Conservation (phyloP, 495 filamentous ascomycete species). For the Annulohypoxylon moriforme region DNA sequence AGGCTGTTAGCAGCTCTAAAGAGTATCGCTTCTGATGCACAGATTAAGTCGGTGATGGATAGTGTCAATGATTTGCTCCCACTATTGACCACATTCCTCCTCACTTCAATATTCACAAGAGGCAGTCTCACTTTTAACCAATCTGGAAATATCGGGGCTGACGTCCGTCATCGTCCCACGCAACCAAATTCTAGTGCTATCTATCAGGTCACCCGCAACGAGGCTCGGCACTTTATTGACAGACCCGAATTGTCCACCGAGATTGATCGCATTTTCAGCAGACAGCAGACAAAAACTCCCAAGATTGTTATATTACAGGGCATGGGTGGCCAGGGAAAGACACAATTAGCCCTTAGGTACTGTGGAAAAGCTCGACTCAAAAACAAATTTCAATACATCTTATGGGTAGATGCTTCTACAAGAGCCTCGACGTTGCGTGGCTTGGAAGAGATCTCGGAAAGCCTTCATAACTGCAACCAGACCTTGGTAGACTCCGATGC, state of each 20-base stretch:
- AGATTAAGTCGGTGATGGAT: background rate
- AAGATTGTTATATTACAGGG: constrained; percentile 4
- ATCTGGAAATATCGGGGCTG: background rate
- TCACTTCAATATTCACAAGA: background rate
- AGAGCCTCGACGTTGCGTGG: background rate
- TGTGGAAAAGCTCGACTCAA: background rate
- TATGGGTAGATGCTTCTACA: constrained; percentile 7
- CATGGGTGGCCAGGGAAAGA: constrained; percentile 10
- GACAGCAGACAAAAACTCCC: background rate
- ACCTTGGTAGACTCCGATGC: background rate
- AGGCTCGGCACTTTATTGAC: background rate
- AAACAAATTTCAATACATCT: background rate
- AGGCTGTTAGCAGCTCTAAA: constrained; percentile 4
- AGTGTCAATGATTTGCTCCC: constrained; percentile 5
- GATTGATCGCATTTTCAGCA: background rate
- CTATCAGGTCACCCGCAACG: constrained; percentile 2
- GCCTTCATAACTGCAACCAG: background rate
- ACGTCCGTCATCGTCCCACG: background rate
- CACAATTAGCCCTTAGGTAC: constrained; percentile 8
- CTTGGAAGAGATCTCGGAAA: constrained; percentile 2
- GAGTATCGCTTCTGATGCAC: background rate
- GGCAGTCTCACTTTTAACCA: background rate
- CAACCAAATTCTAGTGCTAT: background rate
- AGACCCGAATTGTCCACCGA: background rate
- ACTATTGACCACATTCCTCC: constrained; percentile 4